Percentiles rank a stretch among this genome's conserved stretches.
Conservation (phyloP, 2,329 filamentous ascomycete genomes). For the Acrocalymma vagum region DNA sequence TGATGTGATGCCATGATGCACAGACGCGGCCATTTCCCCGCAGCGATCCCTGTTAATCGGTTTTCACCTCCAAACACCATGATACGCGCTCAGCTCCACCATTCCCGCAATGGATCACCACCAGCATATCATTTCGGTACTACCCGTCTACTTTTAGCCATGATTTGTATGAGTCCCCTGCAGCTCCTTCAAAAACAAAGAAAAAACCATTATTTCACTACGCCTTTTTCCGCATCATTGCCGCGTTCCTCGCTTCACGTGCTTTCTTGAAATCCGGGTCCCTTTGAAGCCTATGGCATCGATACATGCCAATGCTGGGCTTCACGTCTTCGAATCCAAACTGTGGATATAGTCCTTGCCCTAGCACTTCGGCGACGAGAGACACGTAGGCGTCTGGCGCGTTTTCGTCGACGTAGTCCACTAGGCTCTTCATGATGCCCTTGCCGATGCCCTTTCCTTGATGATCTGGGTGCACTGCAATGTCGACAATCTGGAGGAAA, state of each 20-base stretch:
- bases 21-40: too few relatives aligned
- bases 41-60: too few relatives aligned
- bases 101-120: too few relatives aligned
- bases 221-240: background rate
- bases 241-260: conserved; percentile 2
- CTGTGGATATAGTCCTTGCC: conserved; percentile 54
- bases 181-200: too few relatives aligned
- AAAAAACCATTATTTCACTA: too few relatives aligned
- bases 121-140: too few relatives aligned
- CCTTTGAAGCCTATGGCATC: conserved; percentile 25
- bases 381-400: conserved; percentile 56
- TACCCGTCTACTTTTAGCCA: too few relatives aligned
- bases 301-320: conserved; percentile 41
- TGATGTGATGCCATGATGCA: too few relatives aligned
- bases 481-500: conserved; percentile 61
- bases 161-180: too few relatives aligned
- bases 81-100: too few relatives aligned
- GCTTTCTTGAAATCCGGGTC: conserved; percentile 12
- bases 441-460: conserved; percentile 59
- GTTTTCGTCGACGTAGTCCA: conserved; percentile 51
- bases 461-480: conserved; percentile 60
- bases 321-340: conserved; percentile 57
- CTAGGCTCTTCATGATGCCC: conserved; percentile 53
- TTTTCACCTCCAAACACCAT: too few relatives aligned
- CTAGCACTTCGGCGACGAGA: conserved; percentile 57